A percentile compares a stretch with the other conserved stretches of the same genome.
phyloP scores from a whole-genome alignment of 2,329 filamentous ascomycete genomes.

The Coniochaeta sp. region DNA sequence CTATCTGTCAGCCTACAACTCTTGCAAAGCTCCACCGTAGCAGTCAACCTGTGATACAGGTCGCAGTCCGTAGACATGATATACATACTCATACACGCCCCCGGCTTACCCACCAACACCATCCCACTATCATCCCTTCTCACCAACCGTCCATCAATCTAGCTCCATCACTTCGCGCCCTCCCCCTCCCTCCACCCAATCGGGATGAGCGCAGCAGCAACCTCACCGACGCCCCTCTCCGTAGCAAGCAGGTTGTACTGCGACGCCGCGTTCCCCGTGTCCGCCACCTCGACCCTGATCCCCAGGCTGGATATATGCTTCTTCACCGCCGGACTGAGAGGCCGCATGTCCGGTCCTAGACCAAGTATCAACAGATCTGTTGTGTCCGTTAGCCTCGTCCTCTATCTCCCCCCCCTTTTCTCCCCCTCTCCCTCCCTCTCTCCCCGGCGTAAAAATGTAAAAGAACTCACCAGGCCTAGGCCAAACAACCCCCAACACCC shows the following conservation, averaged over 20 bases:
- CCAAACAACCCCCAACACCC: slow-evolving; percentile 70
- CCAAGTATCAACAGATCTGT: slow-evolving; percentile 86
- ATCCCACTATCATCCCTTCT: not conserved
- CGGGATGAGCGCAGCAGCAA: slow-evolving; percentile 83
- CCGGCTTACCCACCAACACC: not conserved
- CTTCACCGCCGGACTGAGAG: slow-evolving; percentile 69
- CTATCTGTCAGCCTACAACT: too few relatives aligned
- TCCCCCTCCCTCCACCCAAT: slow-evolving; percentile 68
- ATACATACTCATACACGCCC: not conserved
- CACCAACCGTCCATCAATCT: not conserved
- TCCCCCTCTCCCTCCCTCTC: not conserved
- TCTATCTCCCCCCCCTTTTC: not conserved
- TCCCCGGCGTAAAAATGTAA: too few relatives aligned
- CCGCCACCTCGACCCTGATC: slow-evolving; percentile 79
- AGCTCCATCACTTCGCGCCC: slow-evolving; percentile 26
- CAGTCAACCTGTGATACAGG: not conserved
- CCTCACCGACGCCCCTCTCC: slow-evolving; percentile 76
- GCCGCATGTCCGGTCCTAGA: slow-evolving; percentile 67
- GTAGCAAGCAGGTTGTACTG: slow-evolving; percentile 96
- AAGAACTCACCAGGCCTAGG: slow-evolving; percentile 71
- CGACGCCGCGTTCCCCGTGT: slow-evolving; percentile 88
- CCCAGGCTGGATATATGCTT: slow-evolving; percentile 68
- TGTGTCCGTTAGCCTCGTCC: not conserved
- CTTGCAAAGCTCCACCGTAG: too few relatives aligned
- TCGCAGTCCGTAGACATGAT: not conserved